Evolutionary conservation across 2,329 filamentous ascomycete species (phyloP).

Genomic region (Metarhizium sp.): DNA sequence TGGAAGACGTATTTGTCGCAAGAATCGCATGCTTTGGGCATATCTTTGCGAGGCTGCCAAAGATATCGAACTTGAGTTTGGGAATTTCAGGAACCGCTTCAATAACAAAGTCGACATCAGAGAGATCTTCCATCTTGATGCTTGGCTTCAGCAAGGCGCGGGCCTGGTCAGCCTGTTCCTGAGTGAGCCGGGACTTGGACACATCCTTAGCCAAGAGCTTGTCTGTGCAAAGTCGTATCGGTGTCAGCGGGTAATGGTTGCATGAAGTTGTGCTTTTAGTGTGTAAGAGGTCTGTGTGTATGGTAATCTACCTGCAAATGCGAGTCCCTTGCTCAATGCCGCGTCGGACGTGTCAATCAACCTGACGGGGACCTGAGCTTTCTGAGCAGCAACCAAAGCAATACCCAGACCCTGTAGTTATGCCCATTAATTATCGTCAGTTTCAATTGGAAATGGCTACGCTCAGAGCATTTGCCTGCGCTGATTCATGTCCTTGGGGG

Average conservation of each 20-base stretch:
- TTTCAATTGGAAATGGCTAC: slow-evolving; percentile 2
- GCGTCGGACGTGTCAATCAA: slow-evolving; percentile 77
- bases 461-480: not conserved
- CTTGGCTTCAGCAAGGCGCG: slow-evolving; percentile 60
- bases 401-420: slow-evolving; percentile 74
- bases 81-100: slow-evolving; percentile 94
- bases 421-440: slow-evolving; percentile 10
- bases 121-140: slow-evolving; percentile 67
- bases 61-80: slow-evolving; percentile 79
- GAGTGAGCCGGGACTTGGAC: slow-evolving; percentile 73
- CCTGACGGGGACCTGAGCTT: slow-evolving; percentile 72
- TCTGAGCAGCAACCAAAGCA: slow-evolving; percentile 84
- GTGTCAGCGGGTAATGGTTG: not conserved
- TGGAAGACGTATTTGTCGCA: slow-evolving; percentile 97
- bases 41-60: slow-evolving; percentile 70
- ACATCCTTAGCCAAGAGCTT: slow-evolving; percentile 93
- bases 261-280: not conserved
- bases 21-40: slow-evolving; percentile 80
- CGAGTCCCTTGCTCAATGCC: slow-evolving; percentile 79
- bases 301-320: slow-evolving; percentile 62
- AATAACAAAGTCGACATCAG: slow-evolving; percentile 89
- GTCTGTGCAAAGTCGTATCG: slow-evolving; percentile 39
- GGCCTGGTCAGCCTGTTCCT: slow-evolving; percentile 67
- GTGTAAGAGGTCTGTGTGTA: not conserved
- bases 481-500: not conserved